Conservation (phyloP, 768 basidiomycete species). For the Hydnomerulius pinastri region DNA sequence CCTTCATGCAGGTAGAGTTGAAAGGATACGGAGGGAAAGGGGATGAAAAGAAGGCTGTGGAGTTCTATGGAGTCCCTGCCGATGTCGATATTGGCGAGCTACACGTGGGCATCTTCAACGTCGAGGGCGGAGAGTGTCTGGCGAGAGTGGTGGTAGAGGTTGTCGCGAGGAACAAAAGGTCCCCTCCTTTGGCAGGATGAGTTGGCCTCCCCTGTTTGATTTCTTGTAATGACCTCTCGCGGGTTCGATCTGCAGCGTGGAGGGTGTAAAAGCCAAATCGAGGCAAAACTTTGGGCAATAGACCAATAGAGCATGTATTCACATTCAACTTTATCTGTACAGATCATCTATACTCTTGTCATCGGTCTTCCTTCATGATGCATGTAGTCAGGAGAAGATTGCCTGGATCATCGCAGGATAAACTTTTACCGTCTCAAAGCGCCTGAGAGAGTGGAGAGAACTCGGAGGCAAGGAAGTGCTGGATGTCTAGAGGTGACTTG, state of each 20-base stretch:
- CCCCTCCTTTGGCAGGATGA: conserved; percentile 27
- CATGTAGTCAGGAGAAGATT: not conserved
- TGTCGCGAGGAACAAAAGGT: conserved; percentile 36
- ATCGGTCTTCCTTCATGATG: conserved; percentile 5
- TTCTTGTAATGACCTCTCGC: conserved; percentile 13
- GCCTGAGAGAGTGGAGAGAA: not conserved
- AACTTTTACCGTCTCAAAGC: not conserved
- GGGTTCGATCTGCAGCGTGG: conserved; percentile 4
- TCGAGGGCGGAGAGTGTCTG: conserved; percentile 51
- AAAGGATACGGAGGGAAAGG: conserved; percentile 35
- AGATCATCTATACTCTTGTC: conserved; percentile 7
- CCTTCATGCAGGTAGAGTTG: conserved; percentile 56
- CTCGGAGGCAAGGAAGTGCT: not conserved
- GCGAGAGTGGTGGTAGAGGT: conserved; percentile 61
- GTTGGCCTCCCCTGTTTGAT: conserved; percentile 20
- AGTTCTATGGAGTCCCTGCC: conserved; percentile 56
- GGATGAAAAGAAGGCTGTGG: conserved; percentile 49
- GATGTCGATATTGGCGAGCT: conserved; percentile 54
- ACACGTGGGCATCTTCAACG: conserved; percentile 56
- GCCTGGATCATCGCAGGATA: not conserved
- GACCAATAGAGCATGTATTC: conserved; percentile 16
- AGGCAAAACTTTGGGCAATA: conserved; percentile 1
- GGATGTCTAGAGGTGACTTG: too few species aligned
- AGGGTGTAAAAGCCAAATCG: not conserved
- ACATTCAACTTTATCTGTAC: conserved; percentile 23